Base-by-base conservation (phyloP, 768 basidiomycete species). In the Agaricus subrufescens region DNA sequence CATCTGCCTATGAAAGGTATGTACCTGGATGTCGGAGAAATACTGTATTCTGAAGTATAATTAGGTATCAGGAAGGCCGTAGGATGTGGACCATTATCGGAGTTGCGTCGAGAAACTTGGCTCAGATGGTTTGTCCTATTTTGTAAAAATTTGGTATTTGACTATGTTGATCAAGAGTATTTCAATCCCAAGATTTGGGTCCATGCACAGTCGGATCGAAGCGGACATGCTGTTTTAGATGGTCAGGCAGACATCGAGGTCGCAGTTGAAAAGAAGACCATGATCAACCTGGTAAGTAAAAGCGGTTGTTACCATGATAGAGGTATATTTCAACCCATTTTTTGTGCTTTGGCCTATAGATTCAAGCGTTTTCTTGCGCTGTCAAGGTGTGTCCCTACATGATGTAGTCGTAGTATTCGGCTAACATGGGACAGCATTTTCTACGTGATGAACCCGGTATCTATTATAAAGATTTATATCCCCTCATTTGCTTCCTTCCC, bases 391-490 rank as follows among this genome's bases (percentile, higher is more conserved):
- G 64, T 42, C 12, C 44, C n/a, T 12, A 39, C 30, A 26, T 40
- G 31, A 27, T 23, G 14, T 12, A 31, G 26, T 57, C 9, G 23
- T 39, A 31, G 8, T 4, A 40, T 39, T 19, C 31, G 19, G 6
- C 25, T 54, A 5, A 42, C 25, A 26, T 27, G 7, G n/a, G 30
- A 23, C 58, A 85, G 82, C 84, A 87, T 57, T 77, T 81, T 65
- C 79, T 91, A 11, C 82, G 88, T 38, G 82, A 78, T 7, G 89
- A 89, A 65, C 68, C 75, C 14, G 87, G 89, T 1, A 77, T 85
- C 4, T 91, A 84, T 71, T 89, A 87, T 64, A 75, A 85, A 40
- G 88, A 90, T 63, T 75, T 90, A 25, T 91, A 86, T 62, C 82
- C 83, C 10, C 73, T 89, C 46, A 75, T 89, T 52, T 82, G 78